phyloP scores from a whole-genome alignment of 2,329 filamentous ascomycete species.

The Emergomyces pasteurianus region DNA sequence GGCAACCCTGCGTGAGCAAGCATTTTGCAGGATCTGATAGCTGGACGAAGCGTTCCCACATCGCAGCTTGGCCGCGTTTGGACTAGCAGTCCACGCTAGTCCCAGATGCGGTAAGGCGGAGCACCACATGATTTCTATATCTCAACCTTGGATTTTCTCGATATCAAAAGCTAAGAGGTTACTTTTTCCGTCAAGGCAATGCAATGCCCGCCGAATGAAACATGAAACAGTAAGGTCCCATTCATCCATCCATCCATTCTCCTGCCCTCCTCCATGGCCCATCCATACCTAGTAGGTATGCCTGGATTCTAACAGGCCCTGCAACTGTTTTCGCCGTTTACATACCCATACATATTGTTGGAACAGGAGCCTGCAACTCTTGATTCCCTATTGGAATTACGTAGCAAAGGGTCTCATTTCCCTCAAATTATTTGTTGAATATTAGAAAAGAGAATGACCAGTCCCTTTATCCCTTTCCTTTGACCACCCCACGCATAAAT shows the following conservation, averaged over 20 bases:
- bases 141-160: not conserved
- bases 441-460: not conserved
- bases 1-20: not conserved
- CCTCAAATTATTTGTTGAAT: not conserved
- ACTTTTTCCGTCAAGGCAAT: not conserved
- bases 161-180: not conserved
- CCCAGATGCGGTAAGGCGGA: not conserved
- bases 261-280: not conserved
- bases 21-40: slow-evolving; percentile 5
- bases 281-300: not conserved
- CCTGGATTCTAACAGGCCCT: not conserved
- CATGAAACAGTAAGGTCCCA: not conserved
- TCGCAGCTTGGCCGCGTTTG: not conserved
- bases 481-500: not conserved
- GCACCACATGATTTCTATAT: slow-evolving; percentile 3
- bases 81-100: not conserved
- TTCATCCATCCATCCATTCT: too few species aligned
- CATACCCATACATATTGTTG: not conserved
- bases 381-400: not conserved
- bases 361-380: not conserved
- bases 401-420: not conserved
- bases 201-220: not conserved
- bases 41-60: not conserved
- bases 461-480: not conserved
- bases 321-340: not conserved